Percentiles rank a stretch among this genome's conserved stretches.
Conservation (phyloP, 805 yeast genomes). For the Wilhelminamyces savonicus region DNA sequence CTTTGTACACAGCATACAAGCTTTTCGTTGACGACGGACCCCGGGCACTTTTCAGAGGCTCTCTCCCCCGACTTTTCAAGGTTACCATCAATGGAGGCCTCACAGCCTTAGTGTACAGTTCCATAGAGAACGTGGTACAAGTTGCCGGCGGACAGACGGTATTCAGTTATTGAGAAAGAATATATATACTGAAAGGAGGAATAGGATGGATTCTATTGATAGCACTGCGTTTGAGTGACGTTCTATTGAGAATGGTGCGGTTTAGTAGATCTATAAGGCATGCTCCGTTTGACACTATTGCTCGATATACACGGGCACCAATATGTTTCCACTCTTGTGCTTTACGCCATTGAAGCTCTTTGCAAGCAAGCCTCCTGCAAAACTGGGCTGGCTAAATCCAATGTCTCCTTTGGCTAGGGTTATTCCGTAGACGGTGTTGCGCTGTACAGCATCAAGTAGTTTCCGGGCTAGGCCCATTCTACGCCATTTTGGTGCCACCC, state of each 20-base stretch:
- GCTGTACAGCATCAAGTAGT: constrained; percentile 39
- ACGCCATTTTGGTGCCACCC: constrained; percentile 42
- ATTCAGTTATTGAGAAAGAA: constrained; percentile 8
- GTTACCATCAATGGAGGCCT: constrained; percentile 69
- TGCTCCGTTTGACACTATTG: constrained; percentile 1
- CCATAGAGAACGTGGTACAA: constrained; percentile 43
- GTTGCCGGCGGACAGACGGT: constrained; percentile 28
- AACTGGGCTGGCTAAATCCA: constrained; percentile 72
- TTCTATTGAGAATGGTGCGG: too few species aligned
- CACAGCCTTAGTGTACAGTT: constrained; percentile 57
- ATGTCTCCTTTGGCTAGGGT: constrained; percentile 35
- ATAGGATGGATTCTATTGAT: background rate
- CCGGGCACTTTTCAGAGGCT: constrained; percentile 27
- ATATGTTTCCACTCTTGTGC: constrained; percentile 46
- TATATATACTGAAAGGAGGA: background rate
- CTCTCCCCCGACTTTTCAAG: constrained; percentile 59
- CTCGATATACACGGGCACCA: constrained; percentile 46
- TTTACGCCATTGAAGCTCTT: constrained; percentile 45
- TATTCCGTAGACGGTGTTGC: constrained; percentile 45
- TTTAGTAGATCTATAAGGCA: background rate
- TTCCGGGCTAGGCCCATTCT: constrained; percentile 43
- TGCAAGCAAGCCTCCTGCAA: constrained; percentile 57
- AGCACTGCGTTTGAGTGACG: background rate
- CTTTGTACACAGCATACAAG: constrained; percentile 37
- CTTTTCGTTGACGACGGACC: constrained; percentile 27